Evolutionary conservation across 225 moss, liverwort and hornwort species (phyloP).

Genomic region (Bryum argenteum): DNA sequence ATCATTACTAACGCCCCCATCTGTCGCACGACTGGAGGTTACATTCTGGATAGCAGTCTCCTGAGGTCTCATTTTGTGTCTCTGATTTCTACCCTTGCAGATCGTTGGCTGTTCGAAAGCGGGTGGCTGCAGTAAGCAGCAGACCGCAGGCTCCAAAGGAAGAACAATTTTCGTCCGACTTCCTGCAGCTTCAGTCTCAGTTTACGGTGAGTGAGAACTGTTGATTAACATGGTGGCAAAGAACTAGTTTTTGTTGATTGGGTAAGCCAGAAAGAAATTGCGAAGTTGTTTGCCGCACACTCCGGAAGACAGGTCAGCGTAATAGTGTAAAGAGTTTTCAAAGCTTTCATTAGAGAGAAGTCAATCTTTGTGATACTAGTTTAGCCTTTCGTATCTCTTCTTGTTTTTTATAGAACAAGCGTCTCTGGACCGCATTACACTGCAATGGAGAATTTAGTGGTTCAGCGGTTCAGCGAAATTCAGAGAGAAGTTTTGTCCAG

Average conservation of each 20-base stretch:
- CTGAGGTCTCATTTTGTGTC: slow-evolving; percentile 15
- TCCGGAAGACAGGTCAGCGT: not conserved
- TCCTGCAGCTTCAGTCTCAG: slow-evolving; percentile 76
- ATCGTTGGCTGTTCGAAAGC: slow-evolving; percentile 56
- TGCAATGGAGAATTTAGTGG: no score
- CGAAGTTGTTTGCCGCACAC: no score
- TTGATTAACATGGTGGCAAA: slow-evolving; percentile 12
- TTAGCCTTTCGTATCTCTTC: not conserved
- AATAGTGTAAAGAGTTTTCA: not conserved
- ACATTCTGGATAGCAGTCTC: slow-evolving; percentile 3
- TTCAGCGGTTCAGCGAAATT: no score
- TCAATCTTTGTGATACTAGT: not conserved
- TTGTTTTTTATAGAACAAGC: not conserved
- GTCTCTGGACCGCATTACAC: no score
- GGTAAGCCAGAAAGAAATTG: not conserved
- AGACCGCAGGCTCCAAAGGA: slow-evolving; percentile 79
- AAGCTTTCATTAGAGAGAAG: no score
- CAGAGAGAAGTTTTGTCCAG: no score
- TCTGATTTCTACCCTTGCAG: slow-evolving; percentile 38
- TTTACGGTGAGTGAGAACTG: slow-evolving; percentile 56
- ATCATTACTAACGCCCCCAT: slow-evolving; percentile 13
- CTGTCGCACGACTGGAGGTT: not conserved
- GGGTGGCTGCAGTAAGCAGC: slow-evolving; percentile 47
- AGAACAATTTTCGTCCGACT: slow-evolving; percentile 85
- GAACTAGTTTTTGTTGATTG: not conserved